phyloP scores from a whole-genome alignment of 768 basidiomycete genomes.

The Tricholoma bakamatsutake region DNA sequence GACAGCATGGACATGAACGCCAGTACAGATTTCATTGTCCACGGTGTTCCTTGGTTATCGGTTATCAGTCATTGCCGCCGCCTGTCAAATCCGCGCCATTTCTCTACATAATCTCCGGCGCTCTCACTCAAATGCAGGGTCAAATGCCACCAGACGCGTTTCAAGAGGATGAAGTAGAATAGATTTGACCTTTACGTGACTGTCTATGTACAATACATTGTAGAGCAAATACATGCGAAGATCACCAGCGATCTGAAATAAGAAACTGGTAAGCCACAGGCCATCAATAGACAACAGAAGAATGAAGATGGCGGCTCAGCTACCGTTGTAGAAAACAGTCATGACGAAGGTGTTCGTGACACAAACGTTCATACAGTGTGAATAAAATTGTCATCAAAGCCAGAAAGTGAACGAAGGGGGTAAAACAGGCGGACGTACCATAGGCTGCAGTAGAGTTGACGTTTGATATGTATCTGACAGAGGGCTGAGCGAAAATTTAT shows the following conservation, averaged over 20 bases:
- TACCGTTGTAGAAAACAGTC: constrained; percentile 80
- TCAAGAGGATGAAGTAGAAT: constrained; percentile 38
- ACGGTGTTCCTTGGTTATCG: constrained; percentile 60
- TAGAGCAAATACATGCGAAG: not conserved
- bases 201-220: no score
- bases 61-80: constrained; percentile 74
- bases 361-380: constrained; percentile 68
- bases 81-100: constrained; percentile 74
- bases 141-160: constrained; percentile 83
- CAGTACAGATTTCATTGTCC: constrained; percentile 71
- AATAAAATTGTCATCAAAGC: constrained; percentile 58
- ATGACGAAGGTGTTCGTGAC: constrained; percentile 34
- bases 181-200: not conserved
- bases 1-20: constrained; percentile 64
- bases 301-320: constrained; percentile 43
- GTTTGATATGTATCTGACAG: not conserved
- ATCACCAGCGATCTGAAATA: not conserved
- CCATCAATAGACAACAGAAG: not conserved
- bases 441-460: not conserved
- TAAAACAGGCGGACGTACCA: constrained; percentile 17
- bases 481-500: constrained; percentile 5
- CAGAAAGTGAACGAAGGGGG: constrained; percentile 11
- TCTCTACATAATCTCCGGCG: constrained; percentile 75
- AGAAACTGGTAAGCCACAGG: not conserved
- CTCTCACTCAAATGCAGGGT: constrained; percentile 85